phyloP scores from a whole-genome alignment of 345 rosid genomes.

The Clarkia xantiana region DNA sequence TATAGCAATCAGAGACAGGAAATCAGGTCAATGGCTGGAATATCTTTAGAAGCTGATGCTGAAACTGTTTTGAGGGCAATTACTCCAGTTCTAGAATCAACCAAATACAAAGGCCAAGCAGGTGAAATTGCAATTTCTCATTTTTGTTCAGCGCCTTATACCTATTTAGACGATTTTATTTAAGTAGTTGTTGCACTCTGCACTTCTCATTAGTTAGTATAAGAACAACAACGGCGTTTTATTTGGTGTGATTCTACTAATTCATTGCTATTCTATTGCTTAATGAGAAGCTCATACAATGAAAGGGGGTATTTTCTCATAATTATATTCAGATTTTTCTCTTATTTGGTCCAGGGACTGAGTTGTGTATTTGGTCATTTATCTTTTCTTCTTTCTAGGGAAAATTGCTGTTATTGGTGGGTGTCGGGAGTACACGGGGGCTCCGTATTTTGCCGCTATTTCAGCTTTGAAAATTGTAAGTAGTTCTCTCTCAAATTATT shows the following conservation, averaged over 20 bases:
- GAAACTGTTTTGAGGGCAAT: constrained; percentile 45
- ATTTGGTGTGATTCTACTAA: too few species aligned
- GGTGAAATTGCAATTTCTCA: constrained; percentile 26
- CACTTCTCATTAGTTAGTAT: too few species aligned
- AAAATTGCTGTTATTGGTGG: constrained; percentile 93
- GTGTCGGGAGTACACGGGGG: constrained; percentile 96
- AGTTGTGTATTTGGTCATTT: not conserved
- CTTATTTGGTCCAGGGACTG: not conserved
- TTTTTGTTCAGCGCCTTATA: not conserved
- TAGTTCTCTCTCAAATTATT: not conserved
- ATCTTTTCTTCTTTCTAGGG: constrained; percentile 25
- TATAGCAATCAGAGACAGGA: constrained; percentile 12
- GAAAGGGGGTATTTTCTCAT: too few species aligned
- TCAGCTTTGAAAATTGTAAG: constrained; percentile 85
- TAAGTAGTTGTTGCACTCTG: not conserved
- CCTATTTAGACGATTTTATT: not conserved
- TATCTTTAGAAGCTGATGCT: constrained; percentile 50
- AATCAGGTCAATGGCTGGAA: constrained; percentile 17
- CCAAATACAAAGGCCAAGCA: constrained; percentile 86
- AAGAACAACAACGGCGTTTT: too few species aligned
- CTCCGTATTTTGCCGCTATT: constrained; percentile 94
- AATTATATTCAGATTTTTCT: not conserved
- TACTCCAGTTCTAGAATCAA: constrained; percentile 46
- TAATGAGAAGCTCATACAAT: too few species aligned
- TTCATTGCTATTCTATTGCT: too few species aligned